phyloP scores from a whole-genome alignment of 345 rosid species.

The Rhodamnia rubescens region DNA sequence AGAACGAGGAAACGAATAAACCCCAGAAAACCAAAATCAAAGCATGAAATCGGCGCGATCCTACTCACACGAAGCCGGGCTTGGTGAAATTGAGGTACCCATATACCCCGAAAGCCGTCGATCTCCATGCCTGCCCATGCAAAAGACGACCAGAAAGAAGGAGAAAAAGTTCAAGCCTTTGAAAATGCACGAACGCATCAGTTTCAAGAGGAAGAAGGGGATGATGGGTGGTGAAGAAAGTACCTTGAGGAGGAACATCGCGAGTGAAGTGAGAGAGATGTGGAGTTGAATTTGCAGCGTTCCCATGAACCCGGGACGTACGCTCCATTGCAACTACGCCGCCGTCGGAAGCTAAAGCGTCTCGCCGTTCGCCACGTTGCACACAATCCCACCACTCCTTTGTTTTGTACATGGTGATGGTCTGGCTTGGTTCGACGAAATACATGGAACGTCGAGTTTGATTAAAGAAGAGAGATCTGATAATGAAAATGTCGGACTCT shows the following conservation, averaged over 20 bases:
- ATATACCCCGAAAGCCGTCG: constrained; percentile 58
- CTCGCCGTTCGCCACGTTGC: background rate
- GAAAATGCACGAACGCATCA: background rate
- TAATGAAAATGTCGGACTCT: too few relatives aligned
- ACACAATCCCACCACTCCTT: background rate
- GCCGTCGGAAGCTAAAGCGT: background rate
- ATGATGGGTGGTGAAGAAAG: background rate
- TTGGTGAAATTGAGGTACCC: constrained; percentile 82
- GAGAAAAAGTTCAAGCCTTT: background rate
- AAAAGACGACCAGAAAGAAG: background rate
- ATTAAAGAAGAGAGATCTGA: too few relatives aligned
- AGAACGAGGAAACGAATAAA: background rate
- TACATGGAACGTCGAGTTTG: too few relatives aligned
- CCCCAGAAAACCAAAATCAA: background rate
- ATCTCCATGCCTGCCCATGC: constrained; percentile 57
- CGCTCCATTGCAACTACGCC: background rate
- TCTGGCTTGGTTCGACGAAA: too few relatives aligned
- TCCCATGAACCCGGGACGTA: background rate
- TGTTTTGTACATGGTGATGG: background rate
- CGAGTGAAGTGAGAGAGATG: constrained; percentile 5
- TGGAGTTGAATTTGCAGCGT: background rate
- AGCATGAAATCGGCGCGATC: background rate
- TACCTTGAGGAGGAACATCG: constrained; percentile 73
- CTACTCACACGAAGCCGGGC: constrained; percentile 61
- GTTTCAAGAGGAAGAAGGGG: background rate